Percentiles rank a stretch among this genome's conserved stretches.
phyloP scores from a whole-genome alignment of 2,329 filamentous ascomycete species.

The Ustilaginoidea virens region DNA sequence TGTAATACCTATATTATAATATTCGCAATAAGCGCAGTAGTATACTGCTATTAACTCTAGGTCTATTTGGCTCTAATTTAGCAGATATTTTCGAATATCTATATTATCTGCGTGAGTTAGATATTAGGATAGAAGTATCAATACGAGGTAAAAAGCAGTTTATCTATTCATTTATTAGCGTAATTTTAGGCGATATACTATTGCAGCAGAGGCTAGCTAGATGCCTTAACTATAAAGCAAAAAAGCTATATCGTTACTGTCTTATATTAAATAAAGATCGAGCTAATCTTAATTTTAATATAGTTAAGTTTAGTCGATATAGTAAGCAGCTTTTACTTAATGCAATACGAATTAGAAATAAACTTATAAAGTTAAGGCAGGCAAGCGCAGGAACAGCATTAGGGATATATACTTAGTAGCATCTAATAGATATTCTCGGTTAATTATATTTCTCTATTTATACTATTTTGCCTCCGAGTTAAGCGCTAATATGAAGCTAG shows the following conservation, averaged over 20 bases:
- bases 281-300: constrained; percentile 1
- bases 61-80: background rate
- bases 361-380: too few species aligned
- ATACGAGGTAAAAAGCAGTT: background rate
- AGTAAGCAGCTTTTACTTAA: background rate
- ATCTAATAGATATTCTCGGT: too few species aligned
- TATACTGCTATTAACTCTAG: background rate
- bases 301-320: constrained; percentile 1
- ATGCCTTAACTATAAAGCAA: too few species aligned
- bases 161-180: background rate
- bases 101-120: background rate
- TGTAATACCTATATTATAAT: background rate
- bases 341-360: too few species aligned
- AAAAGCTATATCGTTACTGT: background rate
- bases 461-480: too few species aligned
- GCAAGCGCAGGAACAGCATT: too few species aligned
- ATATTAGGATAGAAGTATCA: background rate
- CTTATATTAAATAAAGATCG: background rate
- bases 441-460: too few species aligned
- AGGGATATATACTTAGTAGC: too few species aligned
- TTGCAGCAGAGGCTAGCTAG: too few species aligned
- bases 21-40: background rate
- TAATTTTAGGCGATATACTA: background rate
- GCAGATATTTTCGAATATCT: background rate
- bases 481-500: too few species aligned